Base-by-base conservation (phyloP, 1,284 basidiomycete species). In the Fomitopsis palustris region DNA sequence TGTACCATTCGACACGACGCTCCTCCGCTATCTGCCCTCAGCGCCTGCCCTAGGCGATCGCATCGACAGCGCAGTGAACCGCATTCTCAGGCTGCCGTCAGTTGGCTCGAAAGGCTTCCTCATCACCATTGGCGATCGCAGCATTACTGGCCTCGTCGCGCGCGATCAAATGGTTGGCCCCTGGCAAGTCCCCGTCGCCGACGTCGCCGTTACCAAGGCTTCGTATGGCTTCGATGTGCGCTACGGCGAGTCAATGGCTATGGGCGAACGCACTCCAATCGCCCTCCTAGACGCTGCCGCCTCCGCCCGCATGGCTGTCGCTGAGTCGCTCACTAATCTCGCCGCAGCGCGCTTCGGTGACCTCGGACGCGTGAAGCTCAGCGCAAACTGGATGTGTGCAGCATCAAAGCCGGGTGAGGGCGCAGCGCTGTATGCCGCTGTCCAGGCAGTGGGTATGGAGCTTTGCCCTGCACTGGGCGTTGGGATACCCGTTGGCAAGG, bases 361-460 rank as follows among this genome's bases (percentile, higher is more conserved):
- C 42, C 78, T 98, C 16, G 79, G 82, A 4, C 80, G 82, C 58
- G 86, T 98, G 70, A 99, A 99, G 78, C 82, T 99, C 19, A 95
- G 93, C 65, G 96, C 96, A 56, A 99, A 99, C 75, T 99, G 97
- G 97, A 99, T 99, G 97, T 95, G 93, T 62, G 94, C 96, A 1
- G 94, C 96, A 1, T 88, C 87, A 16, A 91, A 95, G 72, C 84
- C 85, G 54, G 95, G 96, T 29, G 96, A 99, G 72, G 96, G 96
- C 29, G 88, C 89, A 1, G 87, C 85, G 21, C 80, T 99, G 56
- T 99, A 97, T 76, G 92, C 93, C 62, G 96, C 96, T 19, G 97
- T 98, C 6, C 78, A 90, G 63, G 94, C 97, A 2, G 85, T 99
- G 53, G 96, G 97, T 10, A 83, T 96, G 78, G 94, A 97, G 62